Conservation (phyloP, 2,329 filamentous ascomycete species). For the Colletotrichum sp. region DNA sequence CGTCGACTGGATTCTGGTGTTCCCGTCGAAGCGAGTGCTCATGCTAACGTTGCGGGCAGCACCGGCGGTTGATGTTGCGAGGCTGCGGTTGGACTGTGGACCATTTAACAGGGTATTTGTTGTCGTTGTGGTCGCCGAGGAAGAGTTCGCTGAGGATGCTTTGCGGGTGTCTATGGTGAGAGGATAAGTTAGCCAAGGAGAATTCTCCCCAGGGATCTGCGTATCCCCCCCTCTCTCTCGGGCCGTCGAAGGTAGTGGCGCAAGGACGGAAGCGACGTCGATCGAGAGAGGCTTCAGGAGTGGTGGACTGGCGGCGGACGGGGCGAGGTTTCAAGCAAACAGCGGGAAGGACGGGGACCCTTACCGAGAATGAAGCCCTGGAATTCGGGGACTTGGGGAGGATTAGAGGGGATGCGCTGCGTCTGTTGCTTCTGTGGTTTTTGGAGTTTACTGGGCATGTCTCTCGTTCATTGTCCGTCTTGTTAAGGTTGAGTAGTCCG, state of each 20-base stretch:
- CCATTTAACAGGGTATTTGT: constrained; percentile 22
- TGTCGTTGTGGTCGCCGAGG: not conserved
- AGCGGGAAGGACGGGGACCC: not conserved
- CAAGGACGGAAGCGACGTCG: not conserved
- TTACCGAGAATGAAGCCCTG: constrained; percentile 29
- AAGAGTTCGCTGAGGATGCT: not conserved
- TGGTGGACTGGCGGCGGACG: not conserved
- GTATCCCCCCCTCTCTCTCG: not conserved
- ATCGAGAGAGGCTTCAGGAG: not conserved
- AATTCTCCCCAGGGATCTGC: not conserved
- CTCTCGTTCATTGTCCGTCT: constrained; percentile 21
- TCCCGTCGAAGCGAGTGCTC: constrained; percentile 35
- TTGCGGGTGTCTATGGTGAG: not conserved
- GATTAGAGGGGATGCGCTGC: constrained; percentile 22
- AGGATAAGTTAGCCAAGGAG: not conserved
- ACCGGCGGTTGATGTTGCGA: constrained; percentile 44
- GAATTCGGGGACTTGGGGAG: constrained; percentile 28
- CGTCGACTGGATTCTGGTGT: constrained; percentile 23
- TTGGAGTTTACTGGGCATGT: constrained; percentile 36
- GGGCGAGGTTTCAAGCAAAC: constrained; percentile 7
- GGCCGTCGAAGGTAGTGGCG: not conserved
- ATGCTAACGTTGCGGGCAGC: constrained; percentile 42
- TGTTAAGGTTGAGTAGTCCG: not conserved
- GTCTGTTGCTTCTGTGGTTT: constrained; percentile 30
- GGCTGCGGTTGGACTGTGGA: constrained; percentile 31